phyloP scores from a whole-genome alignment of 129 eudicot species.

The Tagetes erecta region DNA sequence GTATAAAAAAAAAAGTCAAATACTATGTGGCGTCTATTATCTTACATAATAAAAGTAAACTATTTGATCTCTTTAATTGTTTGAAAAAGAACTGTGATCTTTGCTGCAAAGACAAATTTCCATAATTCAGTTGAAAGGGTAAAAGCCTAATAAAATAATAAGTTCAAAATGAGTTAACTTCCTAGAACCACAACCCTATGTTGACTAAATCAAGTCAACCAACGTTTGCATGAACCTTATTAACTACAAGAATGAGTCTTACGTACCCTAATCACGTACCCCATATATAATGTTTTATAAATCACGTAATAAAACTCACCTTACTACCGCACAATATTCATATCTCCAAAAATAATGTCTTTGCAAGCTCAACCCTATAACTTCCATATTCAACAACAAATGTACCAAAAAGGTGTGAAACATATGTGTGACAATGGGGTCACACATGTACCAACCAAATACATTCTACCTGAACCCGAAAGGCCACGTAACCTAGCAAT shows the following conservation, averaged over 20 bases:
- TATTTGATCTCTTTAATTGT: background rate
- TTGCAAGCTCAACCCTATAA: conserved; percentile 17
- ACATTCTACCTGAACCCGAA: conserved; percentile 52
- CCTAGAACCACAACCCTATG: background rate
- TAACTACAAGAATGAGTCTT: conserved; percentile 19
- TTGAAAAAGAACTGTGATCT: background rate
- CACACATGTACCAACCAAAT: conserved; percentile 49
- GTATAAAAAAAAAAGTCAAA: no score
- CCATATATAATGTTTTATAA: background rate
- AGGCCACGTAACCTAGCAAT: conserved; percentile 28
- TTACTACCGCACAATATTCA: conserved; percentile 1
- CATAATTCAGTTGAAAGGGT: background rate
- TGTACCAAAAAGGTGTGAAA: conserved; percentile 58
- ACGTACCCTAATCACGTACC: background rate
- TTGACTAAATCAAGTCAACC: conserved; percentile 34
- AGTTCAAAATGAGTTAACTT: conserved; percentile 31
- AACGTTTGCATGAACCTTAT: conserved; percentile 13
- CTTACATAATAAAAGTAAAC: no score
- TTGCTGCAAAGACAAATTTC: background rate
- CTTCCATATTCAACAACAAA: conserved; percentile 11
- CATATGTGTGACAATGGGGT: conserved; percentile 49
- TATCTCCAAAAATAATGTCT: conserved; percentile 14
- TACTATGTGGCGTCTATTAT: no score
- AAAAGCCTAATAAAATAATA: conserved; percentile 20
- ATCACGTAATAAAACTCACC: background rate